Percentiles rank a stretch among this genome's conserved stretches.
Conservation (phyloP, 2,329 filamentous ascomycete genomes). For the Penicillium verrucosum region DNA sequence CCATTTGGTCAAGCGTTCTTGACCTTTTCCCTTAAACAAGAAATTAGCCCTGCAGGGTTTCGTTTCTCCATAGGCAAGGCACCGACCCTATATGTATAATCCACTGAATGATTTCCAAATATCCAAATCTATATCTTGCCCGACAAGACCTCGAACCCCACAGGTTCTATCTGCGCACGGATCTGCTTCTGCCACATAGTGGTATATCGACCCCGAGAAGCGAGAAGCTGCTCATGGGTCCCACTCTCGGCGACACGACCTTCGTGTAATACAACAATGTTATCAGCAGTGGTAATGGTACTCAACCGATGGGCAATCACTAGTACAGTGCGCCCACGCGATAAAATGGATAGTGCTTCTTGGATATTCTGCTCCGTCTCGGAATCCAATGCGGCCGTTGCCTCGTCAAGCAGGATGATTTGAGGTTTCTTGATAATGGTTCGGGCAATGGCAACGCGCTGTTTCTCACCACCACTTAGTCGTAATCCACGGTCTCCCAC, state of each 20-base stretch:
- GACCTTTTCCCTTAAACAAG: background rate
- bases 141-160: background rate
- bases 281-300: constrained; percentile 1
- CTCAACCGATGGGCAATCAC: background rate
- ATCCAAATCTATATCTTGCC: background rate
- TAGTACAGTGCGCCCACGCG: background rate
- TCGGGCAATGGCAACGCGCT: constrained; percentile 75
- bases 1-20: too few relatives aligned
- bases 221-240: background rate
- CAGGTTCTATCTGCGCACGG: background rate
- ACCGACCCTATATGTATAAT: background rate
- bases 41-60: background rate
- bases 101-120: background rate
- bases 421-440: constrained; percentile 83
- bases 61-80: background rate
- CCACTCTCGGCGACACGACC: background rate
- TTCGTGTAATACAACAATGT: constrained; percentile 1
- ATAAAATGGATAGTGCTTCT: background rate
- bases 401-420: constrained; percentile 86
- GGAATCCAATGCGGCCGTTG: constrained; percentile 80
- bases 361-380: constrained; percentile 89
- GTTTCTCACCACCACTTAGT: constrained; percentile 26
- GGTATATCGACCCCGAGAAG: background rate
- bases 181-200: constrained; percentile 3
- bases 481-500: constrained; percentile 74